Conservation (phyloP, 331 rosid genomes). For the Rhamnella rubrinervis region DNA sequence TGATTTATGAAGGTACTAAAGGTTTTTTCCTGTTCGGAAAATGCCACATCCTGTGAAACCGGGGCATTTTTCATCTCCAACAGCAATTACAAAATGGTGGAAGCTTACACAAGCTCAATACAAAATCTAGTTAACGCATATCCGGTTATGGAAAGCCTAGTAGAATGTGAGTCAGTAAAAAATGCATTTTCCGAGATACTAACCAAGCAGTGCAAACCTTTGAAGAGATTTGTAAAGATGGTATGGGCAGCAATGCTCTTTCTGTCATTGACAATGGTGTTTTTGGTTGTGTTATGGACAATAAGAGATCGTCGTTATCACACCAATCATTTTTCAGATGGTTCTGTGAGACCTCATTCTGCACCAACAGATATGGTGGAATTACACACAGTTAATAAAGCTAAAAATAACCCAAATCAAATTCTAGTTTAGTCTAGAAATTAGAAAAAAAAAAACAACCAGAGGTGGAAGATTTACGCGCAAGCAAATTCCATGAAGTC, state of each 20-base stretch:
- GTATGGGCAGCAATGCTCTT: conserved; percentile 42
- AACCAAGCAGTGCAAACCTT: conserved; percentile 55
- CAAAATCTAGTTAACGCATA: conserved; percentile 48
- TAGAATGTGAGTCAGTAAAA: conserved; percentile 57
- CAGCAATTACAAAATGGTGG: conserved; percentile 29
- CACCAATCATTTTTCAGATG: conserved; percentile 24
- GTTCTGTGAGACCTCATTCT: conserved; percentile 35
- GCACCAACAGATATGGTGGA: conserved; percentile 24
- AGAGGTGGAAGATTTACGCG: conserved; percentile 27
- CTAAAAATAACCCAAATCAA: conserved; percentile 6
- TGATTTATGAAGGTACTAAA: conserved; percentile 43
- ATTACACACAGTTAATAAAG: conserved; percentile 26
- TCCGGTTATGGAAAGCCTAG: conserved; percentile 53
- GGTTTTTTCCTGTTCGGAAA: conserved; percentile 38
- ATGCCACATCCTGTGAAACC: conserved; percentile 31
- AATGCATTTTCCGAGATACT: conserved; percentile 59
- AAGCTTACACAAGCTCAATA: conserved; percentile 52
- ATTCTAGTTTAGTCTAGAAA: conserved; percentile 8
- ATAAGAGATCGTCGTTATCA: conserved; percentile 25
- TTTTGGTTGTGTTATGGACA: conserved; percentile 48
- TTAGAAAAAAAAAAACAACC: conserved; percentile 4
- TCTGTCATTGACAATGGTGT: conserved; percentile 46
- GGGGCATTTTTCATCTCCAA: conserved; percentile 23
- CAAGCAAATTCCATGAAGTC: conserved; percentile 25
- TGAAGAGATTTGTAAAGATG: conserved; percentile 44